Base-by-base conservation (phyloP, 2,329 filamentous ascomycete genomes). In the Penicillium sp. region DNA sequence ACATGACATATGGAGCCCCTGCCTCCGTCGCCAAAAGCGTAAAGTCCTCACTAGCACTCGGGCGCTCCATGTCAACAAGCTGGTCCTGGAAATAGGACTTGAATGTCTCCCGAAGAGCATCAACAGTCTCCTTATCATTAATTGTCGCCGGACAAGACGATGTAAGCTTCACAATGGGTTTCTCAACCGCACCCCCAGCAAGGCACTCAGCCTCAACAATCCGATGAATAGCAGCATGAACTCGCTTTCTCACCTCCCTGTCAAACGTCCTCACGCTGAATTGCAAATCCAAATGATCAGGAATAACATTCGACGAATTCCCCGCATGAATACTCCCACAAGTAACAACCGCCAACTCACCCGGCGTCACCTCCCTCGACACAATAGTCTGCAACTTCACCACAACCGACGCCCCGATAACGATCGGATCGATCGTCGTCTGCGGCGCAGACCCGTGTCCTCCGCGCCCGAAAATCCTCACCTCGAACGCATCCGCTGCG, bases 11-110 rank as follows among this genome's bases (percentile, higher is more conserved):
- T 9, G 83, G 84, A 48, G 72, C 73, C 2, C 76, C 76, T 47
- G 81, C 77, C 31, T 73, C 73, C 0, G 78, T 82, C 1, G 81
- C 84, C 41, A 87, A 65, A 41, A 82, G 77, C 0, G 78, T 74
- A 62, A 87, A 86, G 60, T 87, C 85, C 64, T 87, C 85, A 53
- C 79, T 83, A 0, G 77, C 81, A 3, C 74, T 70, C 0, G 81
- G 62, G 0, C 75, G 72, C n/a, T 76, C 68, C 16, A 75, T 74
- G 13, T 80, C 68, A 0, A 72, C 59, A 11, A 77, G 69, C 0
- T 65, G 61, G 1, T 74, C 71, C 11, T 58, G 65, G 59, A 86
- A 86, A 55, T 82, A 79, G 1, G 68, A 59, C 0, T 62, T 57
- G 60, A 85, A 86, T 0, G 73, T 69, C 3, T 69, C 65, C 19